Conservation (phyloP, 2,329 filamentous ascomycete species). For the Botrytis sinoallii region DNA sequence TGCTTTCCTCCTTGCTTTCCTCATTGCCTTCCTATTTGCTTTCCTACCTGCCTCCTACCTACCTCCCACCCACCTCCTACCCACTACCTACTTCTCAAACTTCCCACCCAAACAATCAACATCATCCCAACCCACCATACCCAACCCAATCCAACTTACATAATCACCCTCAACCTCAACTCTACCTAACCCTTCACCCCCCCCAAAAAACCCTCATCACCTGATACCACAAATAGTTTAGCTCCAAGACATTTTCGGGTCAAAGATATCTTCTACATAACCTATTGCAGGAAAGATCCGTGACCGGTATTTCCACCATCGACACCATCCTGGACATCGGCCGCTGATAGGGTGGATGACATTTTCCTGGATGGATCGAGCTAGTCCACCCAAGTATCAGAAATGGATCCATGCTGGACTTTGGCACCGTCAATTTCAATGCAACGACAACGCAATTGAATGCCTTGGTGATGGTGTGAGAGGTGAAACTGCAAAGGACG, state of each 20-base stretch:
- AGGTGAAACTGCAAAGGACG: neutral
- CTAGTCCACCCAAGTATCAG: neutral
- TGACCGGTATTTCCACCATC: neutral
- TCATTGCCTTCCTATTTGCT: too few relatives aligned
- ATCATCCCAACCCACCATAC: too few relatives aligned
- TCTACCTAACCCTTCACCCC: too few relatives aligned
- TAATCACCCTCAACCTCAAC: neutral
- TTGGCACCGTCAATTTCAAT: neutral
- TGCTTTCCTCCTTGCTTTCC: too few relatives aligned
- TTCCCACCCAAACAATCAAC: too few relatives aligned
- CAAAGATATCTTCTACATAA: neutral
- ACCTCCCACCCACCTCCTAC: too few relatives aligned
- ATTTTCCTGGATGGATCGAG: neutral
- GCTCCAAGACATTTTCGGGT: neutral
- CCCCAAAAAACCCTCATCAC: neutral
- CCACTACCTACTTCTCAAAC: too few relatives aligned
- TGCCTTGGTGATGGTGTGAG: neutral
- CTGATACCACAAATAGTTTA: neutral
- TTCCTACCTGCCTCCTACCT: too few relatives aligned
- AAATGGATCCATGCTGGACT: neutral
- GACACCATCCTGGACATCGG: neutral
- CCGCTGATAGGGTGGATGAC: neutral
- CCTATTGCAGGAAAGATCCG: neutral
- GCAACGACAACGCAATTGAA: neutral
- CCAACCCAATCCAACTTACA: neutral